Conservation (phyloP, 306 rosid species). For the Quercus engelmannii region DNA sequence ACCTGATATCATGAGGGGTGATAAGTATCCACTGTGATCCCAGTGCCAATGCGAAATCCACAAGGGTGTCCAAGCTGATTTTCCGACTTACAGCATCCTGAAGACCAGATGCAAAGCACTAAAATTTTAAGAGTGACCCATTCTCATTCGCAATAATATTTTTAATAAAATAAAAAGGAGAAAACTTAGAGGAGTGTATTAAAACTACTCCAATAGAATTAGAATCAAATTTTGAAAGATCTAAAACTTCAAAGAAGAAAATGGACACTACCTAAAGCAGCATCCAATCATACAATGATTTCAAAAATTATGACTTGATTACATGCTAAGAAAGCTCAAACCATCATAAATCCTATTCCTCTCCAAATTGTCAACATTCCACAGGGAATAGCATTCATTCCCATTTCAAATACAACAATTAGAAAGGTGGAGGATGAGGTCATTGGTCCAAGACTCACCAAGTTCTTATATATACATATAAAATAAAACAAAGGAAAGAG, state of each 20-base stretch:
- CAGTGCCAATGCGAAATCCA: slow-evolving; percentile 73
- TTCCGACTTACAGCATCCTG: slow-evolving; percentile 96
- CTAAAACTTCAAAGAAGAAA: not conserved
- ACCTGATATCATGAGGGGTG: slow-evolving; percentile 95
- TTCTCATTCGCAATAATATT: not conserved
- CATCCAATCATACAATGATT: not conserved
- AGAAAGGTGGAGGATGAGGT: no score
- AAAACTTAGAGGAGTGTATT: not conserved
- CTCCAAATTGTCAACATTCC: not conserved
- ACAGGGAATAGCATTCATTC: not conserved
- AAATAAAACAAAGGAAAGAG: no score
- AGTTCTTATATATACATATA: no score
- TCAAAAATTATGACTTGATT: not conserved
- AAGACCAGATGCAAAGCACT: slow-evolving; percentile 15
- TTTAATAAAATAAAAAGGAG: not conserved
- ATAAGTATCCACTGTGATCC: slow-evolving; percentile 97
- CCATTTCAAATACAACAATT: not conserved
- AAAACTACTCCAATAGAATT: not conserved
- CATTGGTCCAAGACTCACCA: no score
- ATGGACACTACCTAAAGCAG: not conserved
- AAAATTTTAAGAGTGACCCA: not conserved
- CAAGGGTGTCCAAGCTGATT: slow-evolving; percentile 86
- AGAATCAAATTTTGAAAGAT: not conserved
- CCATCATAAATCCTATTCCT: not conserved
- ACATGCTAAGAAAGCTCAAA: not conserved